Percentiles rank a stretch among this genome's conserved stretches.
phyloP scores from a whole-genome alignment of 2,329 filamentous ascomycete species.

The Fusarium denticulatum region DNA sequence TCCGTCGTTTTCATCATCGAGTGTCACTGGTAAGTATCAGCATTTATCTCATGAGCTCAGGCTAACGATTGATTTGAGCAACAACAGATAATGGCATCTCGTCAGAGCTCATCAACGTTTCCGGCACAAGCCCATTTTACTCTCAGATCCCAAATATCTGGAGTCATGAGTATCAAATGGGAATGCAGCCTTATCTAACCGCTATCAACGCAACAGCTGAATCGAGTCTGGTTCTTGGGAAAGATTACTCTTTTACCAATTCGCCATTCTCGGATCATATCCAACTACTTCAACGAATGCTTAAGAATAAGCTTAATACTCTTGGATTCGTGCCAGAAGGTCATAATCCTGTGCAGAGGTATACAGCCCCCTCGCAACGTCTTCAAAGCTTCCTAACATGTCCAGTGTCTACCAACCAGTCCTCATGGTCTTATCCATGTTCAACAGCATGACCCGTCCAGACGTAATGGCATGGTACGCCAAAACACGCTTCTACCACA shows the following conservation, averaged over 20 bases:
- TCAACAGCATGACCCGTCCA: conserved; percentile 49
- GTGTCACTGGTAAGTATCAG: background rate
- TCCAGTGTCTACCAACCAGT: conserved; percentile 43
- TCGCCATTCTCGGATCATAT: conserved; percentile 48
- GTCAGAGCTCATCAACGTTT: conserved; percentile 9
- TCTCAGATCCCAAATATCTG: conserved; percentile 46
- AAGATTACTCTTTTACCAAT: conserved; percentile 42
- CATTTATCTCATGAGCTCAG: rapidly evolving
- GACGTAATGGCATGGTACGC: conserved; percentile 53
- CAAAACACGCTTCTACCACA: conserved; percentile 50
- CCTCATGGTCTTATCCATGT: conserved; percentile 46
- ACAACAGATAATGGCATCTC: background rate
- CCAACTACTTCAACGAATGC: conserved; percentile 38
- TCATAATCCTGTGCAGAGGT: conserved; percentile 28
- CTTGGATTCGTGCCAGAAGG: conserved; percentile 25
- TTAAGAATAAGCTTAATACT: conserved; percentile 38
- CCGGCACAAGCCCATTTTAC: conserved; percentile 29
- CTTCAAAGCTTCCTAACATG: background rate
- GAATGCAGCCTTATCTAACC: conserved; percentile 39
- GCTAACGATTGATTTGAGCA: background rate
- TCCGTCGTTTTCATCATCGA: background rate
- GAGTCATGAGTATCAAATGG: conserved; percentile 47
- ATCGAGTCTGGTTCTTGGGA: conserved; percentile 34
- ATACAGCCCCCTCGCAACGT: rapidly evolving
- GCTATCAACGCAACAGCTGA: conserved; percentile 39